phyloP scores from a whole-genome alignment of 2,329 filamentous ascomycete genomes.

The Aspergillus awamori region DNA sequence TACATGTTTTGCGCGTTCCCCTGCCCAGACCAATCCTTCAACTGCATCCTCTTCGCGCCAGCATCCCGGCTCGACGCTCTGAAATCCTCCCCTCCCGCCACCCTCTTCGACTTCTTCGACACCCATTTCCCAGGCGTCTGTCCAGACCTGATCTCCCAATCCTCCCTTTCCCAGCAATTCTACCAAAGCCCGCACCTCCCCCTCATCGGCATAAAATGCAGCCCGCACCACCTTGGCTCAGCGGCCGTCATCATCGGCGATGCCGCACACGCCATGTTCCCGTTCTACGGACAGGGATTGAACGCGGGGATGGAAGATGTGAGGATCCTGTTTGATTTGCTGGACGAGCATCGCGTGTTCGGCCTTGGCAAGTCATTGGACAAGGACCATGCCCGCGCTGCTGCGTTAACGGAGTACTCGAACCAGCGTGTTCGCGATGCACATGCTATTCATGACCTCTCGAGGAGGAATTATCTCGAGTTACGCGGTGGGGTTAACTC shows the following conservation, averaged over 20 bases:
- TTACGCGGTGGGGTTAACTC: conserved; percentile 87
- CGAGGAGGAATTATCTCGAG: conserved; percentile 86
- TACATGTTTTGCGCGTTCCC: conserved; percentile 99
- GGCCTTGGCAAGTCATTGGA: too few species aligned
- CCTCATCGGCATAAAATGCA: conserved; percentile 90
- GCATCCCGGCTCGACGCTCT: conserved; percentile 68
- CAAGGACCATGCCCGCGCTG: conserved; percentile 30
- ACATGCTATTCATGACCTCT: conserved; percentile 88
- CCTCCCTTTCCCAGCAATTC: conserved; percentile 74
- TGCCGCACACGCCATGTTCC: conserved; percentile 95
- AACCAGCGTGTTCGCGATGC: conserved; percentile 73
- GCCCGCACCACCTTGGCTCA: conserved; percentile 79
- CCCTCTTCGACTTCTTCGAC: conserved; percentile 85
- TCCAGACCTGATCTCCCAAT: conserved; percentile 60
- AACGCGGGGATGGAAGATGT: conserved; percentile 90
- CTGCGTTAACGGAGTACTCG: conserved; percentile 73
- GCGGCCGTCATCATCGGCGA: conserved; percentile 87
- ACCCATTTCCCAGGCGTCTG: conserved; percentile 82
- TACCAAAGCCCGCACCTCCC: conserved; percentile 83
- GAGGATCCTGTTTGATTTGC: conserved; percentile 28
- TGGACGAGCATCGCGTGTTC: conserved; percentile 48
- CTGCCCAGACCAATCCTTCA: conserved; percentile 82
- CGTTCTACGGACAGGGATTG: conserved; percentile 98
- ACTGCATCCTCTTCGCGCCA: conserved; percentile 89
- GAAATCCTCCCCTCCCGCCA: conserved; percentile 60